These are phyloP conservation scores for Chrysanthemum makinoi DNA, from an alignment of 129 eudicot species.

Conservation along the genomic window DNA sequence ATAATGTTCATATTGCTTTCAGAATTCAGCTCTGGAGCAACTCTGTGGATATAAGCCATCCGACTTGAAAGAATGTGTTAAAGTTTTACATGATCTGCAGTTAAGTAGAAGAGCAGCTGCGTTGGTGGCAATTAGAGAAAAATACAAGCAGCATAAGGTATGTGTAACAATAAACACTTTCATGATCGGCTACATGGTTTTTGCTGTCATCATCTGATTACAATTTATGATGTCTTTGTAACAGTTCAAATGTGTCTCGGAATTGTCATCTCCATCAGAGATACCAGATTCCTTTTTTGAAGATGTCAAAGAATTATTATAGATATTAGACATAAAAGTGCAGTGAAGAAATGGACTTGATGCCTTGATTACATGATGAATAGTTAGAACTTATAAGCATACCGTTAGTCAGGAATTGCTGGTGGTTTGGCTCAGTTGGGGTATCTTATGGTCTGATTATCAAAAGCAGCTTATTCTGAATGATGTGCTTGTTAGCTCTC, in stretches of 20 bases:
- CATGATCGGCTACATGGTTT: neutral
- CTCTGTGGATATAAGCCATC: slow-evolving; percentile 50
- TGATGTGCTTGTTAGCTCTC: neutral
- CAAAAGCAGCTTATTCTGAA: neutral
- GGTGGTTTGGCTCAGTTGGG: neutral
- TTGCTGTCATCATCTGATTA: slow-evolving; percentile 10
- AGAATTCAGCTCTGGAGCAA: slow-evolving; percentile 45
- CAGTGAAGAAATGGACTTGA: neutral
- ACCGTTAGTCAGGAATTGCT: neutral
- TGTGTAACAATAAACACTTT: neutral
- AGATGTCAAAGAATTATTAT: slow-evolving; percentile 17
- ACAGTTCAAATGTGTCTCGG: slow-evolving; percentile 67
- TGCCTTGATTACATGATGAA: neutral
- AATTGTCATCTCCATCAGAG: slow-evolving; percentile 42
- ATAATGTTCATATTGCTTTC: neutral
- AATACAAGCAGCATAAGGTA: slow-evolving; percentile 71
- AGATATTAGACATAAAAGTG: neutral
- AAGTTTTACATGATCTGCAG: slow-evolving; percentile 52
- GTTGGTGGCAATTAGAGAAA: slow-evolving; percentile 55
- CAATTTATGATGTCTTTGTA: neutral
- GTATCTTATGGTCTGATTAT: neutral
- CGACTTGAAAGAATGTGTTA: slow-evolving; percentile 63
- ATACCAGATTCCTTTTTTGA: slow-evolving; percentile 48
- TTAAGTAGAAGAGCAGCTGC: slow-evolving; percentile 41
- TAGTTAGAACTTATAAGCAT: neutral